phyloP scores from a whole-genome alignment of 495 filamentous ascomycete species.

The Lophiostoma macrostomum region DNA sequence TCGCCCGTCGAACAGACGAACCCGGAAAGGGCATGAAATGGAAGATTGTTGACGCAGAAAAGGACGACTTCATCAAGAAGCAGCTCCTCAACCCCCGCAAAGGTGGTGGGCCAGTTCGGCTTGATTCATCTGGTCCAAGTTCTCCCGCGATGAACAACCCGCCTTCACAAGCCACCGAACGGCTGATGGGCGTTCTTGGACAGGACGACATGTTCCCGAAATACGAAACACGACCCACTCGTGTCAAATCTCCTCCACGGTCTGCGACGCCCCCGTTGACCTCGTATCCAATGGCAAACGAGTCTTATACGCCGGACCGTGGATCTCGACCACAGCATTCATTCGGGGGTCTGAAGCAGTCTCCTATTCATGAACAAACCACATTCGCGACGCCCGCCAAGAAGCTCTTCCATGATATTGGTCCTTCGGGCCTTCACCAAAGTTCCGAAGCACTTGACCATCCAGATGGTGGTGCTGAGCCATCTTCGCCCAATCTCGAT shows the following conservation, averaged over 20 bases:
- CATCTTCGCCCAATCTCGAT: conserved; percentile 14
- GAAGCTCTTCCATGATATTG: conserved; percentile 20
- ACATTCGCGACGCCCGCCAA: conserved; percentile 32
- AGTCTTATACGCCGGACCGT: conserved; percentile 56
- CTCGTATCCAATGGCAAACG: conserved; percentile 42
- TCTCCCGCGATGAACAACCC: conserved; percentile 27
- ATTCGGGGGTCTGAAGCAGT: conserved; percentile 41
- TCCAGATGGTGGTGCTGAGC: not conserved
- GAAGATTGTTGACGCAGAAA: conserved; percentile 76
- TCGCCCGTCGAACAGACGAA: conserved; percentile 86
- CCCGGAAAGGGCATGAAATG: conserved; percentile 99
- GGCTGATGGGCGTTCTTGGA: conserved; percentile 22
- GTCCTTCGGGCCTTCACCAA: not conserved
- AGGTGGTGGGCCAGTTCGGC: conserved; percentile 19
- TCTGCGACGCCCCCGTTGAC: conserved; percentile 50
- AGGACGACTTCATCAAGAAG: conserved; percentile 72
- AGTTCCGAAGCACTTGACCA: conserved; percentile 1
- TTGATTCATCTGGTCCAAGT: conserved; percentile 31
- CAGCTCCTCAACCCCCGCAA: conserved; percentile 36
- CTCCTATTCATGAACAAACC: conserved; percentile 41
- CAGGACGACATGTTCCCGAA: conserved; percentile 17
- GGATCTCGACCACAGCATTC: conserved; percentile 50
- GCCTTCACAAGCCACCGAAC: conserved; percentile 24
- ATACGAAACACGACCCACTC: conserved; percentile 36
- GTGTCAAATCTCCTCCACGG: conserved; percentile 42